These are phyloP conservation scores for Calonectria naviculata DNA, from an alignment of 2,329 filamentous ascomycete species.

Conservation along the genomic window DNA sequence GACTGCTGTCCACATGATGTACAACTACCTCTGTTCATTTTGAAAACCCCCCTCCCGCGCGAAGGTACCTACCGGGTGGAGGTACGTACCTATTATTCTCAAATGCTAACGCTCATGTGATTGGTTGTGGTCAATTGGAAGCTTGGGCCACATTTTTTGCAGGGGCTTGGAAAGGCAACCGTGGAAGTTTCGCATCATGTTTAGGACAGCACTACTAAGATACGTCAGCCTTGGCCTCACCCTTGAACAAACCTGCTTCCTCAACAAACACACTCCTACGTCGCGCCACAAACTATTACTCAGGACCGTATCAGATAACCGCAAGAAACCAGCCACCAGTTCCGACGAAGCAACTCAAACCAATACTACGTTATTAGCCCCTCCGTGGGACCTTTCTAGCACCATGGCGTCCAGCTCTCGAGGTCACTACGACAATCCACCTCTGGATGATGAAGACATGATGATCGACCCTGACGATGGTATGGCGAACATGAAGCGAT, in stretches of 20 bases:
- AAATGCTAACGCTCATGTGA: constrained; percentile 25
- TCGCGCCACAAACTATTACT: neutral
- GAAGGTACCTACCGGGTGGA: neutral
- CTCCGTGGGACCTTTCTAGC: constrained; percentile 24
- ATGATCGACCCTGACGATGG: constrained; percentile 87
- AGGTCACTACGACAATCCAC: constrained; percentile 71
- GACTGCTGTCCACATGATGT: too few species aligned
- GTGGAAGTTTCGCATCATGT: constrained; percentile 42
- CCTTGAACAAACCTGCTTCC: constrained; percentile 23
- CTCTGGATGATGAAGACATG: constrained; percentile 75
- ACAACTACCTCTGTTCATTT: too few species aligned
- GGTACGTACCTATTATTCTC: constrained; percentile 17
- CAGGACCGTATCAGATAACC: neutral
- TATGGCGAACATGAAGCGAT: constrained; percentile 48
- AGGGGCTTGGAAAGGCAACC: constrained; percentile 43
- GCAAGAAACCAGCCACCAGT: neutral
- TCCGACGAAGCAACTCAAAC: neutral
- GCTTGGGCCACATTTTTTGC: constrained; percentile 37
- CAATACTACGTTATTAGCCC: neutral
- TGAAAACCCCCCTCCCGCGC: too few species aligned
- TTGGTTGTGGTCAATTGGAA: constrained; percentile 32
- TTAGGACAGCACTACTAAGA: constrained; percentile 6
- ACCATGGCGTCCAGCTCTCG: constrained; percentile 61
- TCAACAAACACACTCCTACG: neutral
- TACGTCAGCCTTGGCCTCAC: constrained; percentile 42